Percentiles rank a stretch among this genome's conserved stretches.
These are phyloP conservation scores for Pyrenochaeta sp. DNA, from an alignment of 2,329 filamentous ascomycete genomes.

Conservation along the genomic window DNA sequence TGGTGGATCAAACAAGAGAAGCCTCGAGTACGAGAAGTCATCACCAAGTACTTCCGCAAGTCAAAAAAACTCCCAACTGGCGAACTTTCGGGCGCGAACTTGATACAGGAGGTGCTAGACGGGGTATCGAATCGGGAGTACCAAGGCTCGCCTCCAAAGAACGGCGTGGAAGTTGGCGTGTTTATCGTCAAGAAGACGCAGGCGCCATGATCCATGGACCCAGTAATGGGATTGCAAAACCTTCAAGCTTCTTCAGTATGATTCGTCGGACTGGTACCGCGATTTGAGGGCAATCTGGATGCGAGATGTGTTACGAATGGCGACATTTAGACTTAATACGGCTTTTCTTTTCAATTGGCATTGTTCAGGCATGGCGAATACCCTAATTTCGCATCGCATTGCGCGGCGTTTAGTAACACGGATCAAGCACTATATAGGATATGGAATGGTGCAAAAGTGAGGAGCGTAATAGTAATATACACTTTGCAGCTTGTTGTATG, in stretches of 20 bases:
- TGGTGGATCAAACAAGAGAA: constrained; percentile 73
- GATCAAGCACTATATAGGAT: constrained; percentile 6
- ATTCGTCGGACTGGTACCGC: neutral
- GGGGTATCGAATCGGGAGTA: constrained; percentile 63
- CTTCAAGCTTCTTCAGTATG: neutral
- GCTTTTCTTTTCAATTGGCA: neutral
- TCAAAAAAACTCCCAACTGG: constrained; percentile 51
- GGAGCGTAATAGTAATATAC: constrained; percentile 23
- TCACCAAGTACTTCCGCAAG: constrained; percentile 54
- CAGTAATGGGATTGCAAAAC: constrained; percentile 5
- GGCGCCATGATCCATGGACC: too few species aligned
- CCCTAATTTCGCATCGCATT: constrained; percentile 21
- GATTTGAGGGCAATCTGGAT: neutral
- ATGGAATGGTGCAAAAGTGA: constrained; percentile 14
- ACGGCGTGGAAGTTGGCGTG: constrained; percentile 57
- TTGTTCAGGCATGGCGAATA: constrained; percentile 7
- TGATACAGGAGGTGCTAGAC: constrained; percentile 67
- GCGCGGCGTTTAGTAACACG: constrained; percentile 21
- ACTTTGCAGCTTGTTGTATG: too few species aligned
- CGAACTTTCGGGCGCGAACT: constrained; percentile 60
- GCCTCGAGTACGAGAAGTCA: constrained; percentile 62
- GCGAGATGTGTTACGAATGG: neutral
- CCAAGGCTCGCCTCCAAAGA: constrained; percentile 50
- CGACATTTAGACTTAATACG: too few species aligned
- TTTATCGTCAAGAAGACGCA: constrained; percentile 53